Conservation (phyloP, 2,329 filamentous ascomycete genomes). For the Diatrype stigma region DNA sequence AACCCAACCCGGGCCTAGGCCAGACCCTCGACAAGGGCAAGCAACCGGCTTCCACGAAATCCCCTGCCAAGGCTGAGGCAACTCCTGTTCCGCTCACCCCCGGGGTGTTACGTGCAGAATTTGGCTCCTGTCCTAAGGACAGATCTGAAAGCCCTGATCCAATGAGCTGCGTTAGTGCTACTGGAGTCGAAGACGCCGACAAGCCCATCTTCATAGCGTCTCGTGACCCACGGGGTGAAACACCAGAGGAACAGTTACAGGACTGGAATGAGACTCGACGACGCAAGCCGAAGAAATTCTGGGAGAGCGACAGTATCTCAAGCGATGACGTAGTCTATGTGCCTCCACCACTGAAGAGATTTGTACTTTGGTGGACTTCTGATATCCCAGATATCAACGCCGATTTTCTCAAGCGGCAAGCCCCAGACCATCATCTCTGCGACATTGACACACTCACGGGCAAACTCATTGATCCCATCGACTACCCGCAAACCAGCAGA, state of each 20-base stretch:
- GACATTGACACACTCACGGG: conserved; percentile 37
- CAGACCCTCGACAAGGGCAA: neutral
- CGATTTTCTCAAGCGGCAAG: conserved; percentile 27
- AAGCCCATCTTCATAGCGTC: neutral
- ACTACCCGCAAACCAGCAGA: conserved; percentile 27
- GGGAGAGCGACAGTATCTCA: neutral
- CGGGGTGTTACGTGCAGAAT: neutral
- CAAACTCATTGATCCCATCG: conserved; percentile 26
- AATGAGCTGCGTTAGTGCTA: neutral
- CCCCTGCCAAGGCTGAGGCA: neutral
- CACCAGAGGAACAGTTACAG: neutral
- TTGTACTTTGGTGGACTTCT: conserved; percentile 14
- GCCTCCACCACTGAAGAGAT: conserved; percentile 2
- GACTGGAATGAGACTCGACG: neutral
- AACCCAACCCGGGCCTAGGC: neutral
- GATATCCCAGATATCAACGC: conserved; percentile 5
- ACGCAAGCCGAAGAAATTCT: neutral
- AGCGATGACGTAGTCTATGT: neutral
- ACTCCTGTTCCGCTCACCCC: neutral
- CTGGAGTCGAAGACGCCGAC: neutral
- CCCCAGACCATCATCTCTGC: conserved; percentile 25
- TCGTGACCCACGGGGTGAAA: neutral
- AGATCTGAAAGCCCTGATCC: neutral
- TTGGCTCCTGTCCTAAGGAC: neutral
- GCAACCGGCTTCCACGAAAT: neutral